Base-by-base conservation (phyloP, 139 green algal species). In the Tetratostichococcus sp. region DNA sequence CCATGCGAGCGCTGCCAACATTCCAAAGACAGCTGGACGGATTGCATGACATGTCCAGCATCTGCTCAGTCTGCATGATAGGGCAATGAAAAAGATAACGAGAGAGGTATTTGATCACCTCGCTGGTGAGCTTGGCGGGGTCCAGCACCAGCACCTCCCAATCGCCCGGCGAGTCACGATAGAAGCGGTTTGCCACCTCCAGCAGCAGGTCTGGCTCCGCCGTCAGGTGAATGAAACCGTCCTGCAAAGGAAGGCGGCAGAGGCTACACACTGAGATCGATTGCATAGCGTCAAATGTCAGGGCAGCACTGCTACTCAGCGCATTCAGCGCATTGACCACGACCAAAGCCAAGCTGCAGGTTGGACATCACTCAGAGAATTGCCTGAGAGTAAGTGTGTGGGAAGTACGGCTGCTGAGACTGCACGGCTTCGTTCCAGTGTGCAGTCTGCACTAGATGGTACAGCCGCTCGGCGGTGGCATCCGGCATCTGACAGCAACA, bases 211-310 rank as follows among this genome's bases (percentile, higher is more conserved):
- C 1, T 0, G 87, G 75, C 33, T 93, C 88, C 30, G 83, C 77
- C 3, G 89, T 92, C 0, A 92, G 69, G 72, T 93, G 89, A n/a
- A 84, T 93, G 79, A 93, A 93, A 6, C 89, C 89, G 58, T 92
- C 87, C 74, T 85, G 65, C 39, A 50, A n/a, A n/a, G n/a, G n/a
- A n/a, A n/a, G n/a, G n/a, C n/a, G n/a, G n/a, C n/a, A n/a, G n/a
- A n/a, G n/a, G n/a, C n/a, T n/a, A n/a, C n/a, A n/a, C n/a, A n/a
- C n/a, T n/a, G n/a, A n/a, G n/a, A n/a, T n/a, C n/a, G n/a, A n/a
- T n/a, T n/a, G n/a, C n/a, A n/a, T n/a, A n/a, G n/a, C n/a, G n/a
- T n/a, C n/a, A n/a, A n/a, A n/a, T n/a, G n/a, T n/a, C n/a, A n/a
- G n/a, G n/a, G n/a, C n/a, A n/a, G n/a, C n/a, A n/a, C n/a, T n/a